Percentiles rank a stretch among this genome's conserved stretches.
Conservation (phyloP, 768 basidiomycete genomes). For the Suillus cothurnatus region DNA sequence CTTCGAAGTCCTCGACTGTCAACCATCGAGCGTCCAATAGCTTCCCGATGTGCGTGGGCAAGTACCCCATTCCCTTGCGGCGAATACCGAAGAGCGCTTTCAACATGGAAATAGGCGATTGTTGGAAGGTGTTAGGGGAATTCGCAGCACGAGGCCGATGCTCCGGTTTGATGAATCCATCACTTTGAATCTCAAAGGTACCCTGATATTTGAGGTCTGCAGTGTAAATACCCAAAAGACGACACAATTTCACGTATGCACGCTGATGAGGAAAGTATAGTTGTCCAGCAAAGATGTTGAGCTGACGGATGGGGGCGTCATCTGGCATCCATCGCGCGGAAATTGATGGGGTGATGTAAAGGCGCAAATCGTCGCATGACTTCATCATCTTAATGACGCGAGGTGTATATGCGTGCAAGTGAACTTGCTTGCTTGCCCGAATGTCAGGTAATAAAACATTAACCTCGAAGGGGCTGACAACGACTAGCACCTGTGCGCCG, state of each 20-base stretch:
- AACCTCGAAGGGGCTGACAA: conserved; percentile 45
- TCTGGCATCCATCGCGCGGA: conserved; percentile 19
- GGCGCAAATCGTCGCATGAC: conserved; percentile 36
- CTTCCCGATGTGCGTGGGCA: conserved; percentile 44
- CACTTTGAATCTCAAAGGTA: conserved; percentile 33
- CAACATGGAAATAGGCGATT: conserved; percentile 37
- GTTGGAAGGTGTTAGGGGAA: conserved; percentile 29
- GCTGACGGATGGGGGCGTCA: conserved; percentile 27
- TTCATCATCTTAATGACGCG: conserved; percentile 35
- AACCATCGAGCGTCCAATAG: conserved; percentile 34
- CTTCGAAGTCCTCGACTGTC: conserved; percentile 27
- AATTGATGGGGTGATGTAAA: conserved; percentile 25
- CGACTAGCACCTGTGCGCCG: conserved; percentile 31
- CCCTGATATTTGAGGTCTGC: conserved; percentile 48
- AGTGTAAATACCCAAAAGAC: conserved; percentile 40
- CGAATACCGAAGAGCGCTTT: conserved; percentile 27
- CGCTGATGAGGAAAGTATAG: conserved; percentile 39
- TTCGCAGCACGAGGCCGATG: conserved; percentile 5
- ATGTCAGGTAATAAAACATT: conserved; percentile 41
- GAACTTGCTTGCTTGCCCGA: conserved; percentile 31
- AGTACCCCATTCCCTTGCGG: conserved; percentile 42
- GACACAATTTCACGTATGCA: conserved; percentile 38
- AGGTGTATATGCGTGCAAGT: conserved; percentile 46
- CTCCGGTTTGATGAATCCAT: conserved; percentile 25
- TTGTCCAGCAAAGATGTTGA: conserved; percentile 49